Evolutionary conservation across 2,329 filamentous ascomycete species (phyloP).

Genomic region (Fusarium falciforme): DNA sequence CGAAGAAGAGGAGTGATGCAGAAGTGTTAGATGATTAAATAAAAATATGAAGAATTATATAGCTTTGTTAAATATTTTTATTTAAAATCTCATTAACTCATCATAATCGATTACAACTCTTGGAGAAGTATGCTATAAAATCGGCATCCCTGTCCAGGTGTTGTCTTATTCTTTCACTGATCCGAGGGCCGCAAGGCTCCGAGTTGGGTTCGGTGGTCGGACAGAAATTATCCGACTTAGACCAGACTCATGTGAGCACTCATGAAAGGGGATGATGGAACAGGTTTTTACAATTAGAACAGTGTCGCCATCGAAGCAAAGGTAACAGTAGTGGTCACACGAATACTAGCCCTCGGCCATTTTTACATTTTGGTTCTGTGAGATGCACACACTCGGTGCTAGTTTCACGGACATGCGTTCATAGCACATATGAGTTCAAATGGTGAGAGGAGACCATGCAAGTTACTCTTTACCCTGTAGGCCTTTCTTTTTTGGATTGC

Average conservation of each 20-base stretch:
- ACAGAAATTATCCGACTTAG: neutral
- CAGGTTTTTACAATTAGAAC: neutral
- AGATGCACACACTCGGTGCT: neutral
- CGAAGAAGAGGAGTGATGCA: no score
- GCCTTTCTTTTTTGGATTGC: neutral
- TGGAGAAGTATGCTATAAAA: neutral
- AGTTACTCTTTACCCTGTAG: neutral
- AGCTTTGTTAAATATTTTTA: no score
- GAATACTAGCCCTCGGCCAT: neutral
- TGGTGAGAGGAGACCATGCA: neutral
- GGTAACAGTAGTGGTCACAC: neutral
- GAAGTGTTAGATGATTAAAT: neutral
- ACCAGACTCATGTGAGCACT: neutral
- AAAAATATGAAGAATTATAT: neutral
- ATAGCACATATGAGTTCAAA: neutral
- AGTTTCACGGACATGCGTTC: neutral
- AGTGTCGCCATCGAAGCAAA: neutral
- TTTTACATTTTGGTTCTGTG: neutral
- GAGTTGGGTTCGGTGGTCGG: neutral
- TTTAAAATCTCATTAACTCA: neutral
- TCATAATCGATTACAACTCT: fast-evolving
- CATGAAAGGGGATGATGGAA: neutral
- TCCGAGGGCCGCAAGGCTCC: neutral
- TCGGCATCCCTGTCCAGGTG: neutral
- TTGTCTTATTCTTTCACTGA: neutral